phyloP scores from a whole-genome alignment of 345 rosid genomes.

The Alliaria petiolata region DNA sequence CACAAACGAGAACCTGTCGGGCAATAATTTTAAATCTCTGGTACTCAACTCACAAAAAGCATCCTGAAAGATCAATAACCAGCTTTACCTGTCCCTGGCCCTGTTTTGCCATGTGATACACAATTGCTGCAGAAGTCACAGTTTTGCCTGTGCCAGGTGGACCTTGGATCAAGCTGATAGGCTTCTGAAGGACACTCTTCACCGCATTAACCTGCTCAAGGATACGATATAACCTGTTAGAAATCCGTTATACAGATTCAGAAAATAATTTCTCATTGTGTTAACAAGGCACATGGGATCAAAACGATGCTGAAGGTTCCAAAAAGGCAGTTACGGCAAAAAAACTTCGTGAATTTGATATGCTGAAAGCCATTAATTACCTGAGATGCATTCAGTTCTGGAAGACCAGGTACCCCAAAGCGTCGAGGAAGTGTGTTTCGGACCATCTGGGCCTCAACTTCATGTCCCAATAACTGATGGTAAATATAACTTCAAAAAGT shows the following conservation, averaged over 20 bases:
- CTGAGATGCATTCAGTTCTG: constrained; percentile 99
- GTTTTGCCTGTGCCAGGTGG: constrained; percentile 99
- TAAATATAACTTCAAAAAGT: constrained; percentile 68
- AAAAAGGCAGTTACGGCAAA: background rate
- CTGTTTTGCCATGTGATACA: constrained; percentile 99
- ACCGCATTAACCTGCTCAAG: constrained; percentile 83
- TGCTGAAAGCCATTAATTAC: constrained; percentile 36
- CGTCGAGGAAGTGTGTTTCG: constrained; percentile 91
- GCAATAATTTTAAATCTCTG: background rate
- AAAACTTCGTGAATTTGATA: background rate
- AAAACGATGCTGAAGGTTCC: constrained; percentile 1
- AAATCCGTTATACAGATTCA: background rate
- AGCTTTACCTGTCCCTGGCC: constrained; percentile 91
- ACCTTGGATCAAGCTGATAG: constrained; percentile 97
- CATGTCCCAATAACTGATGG: constrained; percentile 97
- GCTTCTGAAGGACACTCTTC: constrained; percentile 97
- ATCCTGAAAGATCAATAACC: background rate
- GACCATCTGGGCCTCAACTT: constrained; percentile 95
- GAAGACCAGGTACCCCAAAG: constrained; percentile 99
- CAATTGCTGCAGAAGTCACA: constrained; percentile 99
- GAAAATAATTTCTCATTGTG: background rate
- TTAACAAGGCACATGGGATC: constrained; percentile 1
- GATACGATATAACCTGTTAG: constrained; percentile 3
- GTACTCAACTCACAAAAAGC: background rate
- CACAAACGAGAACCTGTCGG: constrained; percentile 89